Evolutionary conservation across 371 early-diverging fungal species (phyloP).

Genomic region (Rhizopus sp.): DNA sequence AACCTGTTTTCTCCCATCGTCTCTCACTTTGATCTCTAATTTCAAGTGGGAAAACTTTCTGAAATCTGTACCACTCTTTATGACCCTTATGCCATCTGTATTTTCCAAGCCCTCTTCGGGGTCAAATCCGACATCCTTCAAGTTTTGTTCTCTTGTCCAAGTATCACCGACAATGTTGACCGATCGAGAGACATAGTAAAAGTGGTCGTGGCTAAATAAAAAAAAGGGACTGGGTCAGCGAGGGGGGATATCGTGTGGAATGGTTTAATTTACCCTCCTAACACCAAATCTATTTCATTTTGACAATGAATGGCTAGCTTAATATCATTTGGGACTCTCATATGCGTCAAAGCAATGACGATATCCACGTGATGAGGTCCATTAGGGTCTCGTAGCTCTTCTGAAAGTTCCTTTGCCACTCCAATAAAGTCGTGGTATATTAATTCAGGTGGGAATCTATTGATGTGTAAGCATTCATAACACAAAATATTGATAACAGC

Average conservation of each 20-base stretch:
- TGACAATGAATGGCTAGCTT: conserved; percentile 44
- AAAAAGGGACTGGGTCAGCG: background rate
- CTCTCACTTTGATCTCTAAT: conserved; percentile 27
- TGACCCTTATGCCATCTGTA: conserved; percentile 37
- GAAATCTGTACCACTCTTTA: conserved; percentile 71
- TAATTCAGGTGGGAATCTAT: conserved; percentile 55
- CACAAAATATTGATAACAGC: background rate
- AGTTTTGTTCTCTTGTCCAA: conserved; percentile 30
- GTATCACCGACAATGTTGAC: conserved; percentile 37
- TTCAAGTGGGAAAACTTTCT: conserved; percentile 55
- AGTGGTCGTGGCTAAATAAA: conserved; percentile 60
- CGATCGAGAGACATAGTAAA: conserved; percentile 53
- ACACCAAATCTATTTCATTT: conserved; percentile 58
- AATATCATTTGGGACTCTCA: conserved; percentile 65
- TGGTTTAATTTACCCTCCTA: conserved; percentile 51
- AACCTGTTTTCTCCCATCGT: conserved; percentile 26
- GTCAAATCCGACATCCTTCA: conserved; percentile 40
- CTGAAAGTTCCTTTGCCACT: conserved; percentile 43
- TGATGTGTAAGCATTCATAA: background rate
- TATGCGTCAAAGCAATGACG: conserved; percentile 67
- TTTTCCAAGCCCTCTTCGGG: conserved; percentile 27
- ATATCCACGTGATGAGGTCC: conserved; percentile 47
- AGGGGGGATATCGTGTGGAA: background rate
- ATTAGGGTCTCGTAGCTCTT: conserved; percentile 33
- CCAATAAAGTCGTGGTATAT: conserved; percentile 54